Evolutionary conservation across 2,329 filamentous ascomycete genomes (phyloP).

Genomic region (Paecilomyces sp.): DNA sequence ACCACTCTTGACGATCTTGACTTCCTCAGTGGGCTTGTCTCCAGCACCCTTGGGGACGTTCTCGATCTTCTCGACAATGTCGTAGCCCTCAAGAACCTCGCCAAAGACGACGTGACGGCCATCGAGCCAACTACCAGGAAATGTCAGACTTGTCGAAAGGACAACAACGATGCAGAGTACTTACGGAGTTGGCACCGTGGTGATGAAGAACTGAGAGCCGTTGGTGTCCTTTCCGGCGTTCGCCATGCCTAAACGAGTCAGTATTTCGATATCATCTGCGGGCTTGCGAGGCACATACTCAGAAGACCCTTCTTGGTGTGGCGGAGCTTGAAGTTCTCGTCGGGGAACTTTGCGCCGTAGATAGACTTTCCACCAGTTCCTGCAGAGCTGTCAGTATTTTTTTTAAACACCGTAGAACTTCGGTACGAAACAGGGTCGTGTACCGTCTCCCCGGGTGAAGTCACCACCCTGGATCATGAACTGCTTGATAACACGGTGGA

Average conservation of each 20-base stretch:
- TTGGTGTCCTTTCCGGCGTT: slow-evolving; percentile 60
- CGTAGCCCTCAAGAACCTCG: slow-evolving; percentile 62
- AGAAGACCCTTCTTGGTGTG: slow-evolving; percentile 58
- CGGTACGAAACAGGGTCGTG: slow-evolving; percentile 4
- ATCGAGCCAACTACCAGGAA: slow-evolving; percentile 48
- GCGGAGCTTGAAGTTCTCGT: slow-evolving; percentile 67
- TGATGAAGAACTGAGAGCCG: slow-evolving; percentile 63
- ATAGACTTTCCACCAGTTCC: slow-evolving; percentile 63
- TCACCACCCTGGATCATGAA: slow-evolving; percentile 68
- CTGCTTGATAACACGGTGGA: slow-evolving; percentile 64
- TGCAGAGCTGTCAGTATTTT: slow-evolving; percentile 13
- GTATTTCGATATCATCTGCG: slow-evolving; percentile 1
- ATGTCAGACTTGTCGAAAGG: slow-evolving; percentile 3
- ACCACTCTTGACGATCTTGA: slow-evolving; percentile 61
- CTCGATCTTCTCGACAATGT: slow-evolving; percentile 59
- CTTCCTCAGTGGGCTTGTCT: slow-evolving; percentile 51
- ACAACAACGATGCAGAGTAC: slow-evolving; percentile 4
- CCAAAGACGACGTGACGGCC: slow-evolving; percentile 62
- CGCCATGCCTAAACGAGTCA: slow-evolving; percentile 49
- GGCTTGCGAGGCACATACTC: slow-evolving; percentile 36
- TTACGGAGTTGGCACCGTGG: slow-evolving; percentile 50
- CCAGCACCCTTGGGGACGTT: slow-evolving; percentile 50
- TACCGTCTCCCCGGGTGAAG: slow-evolving; percentile 56
- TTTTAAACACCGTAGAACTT: not conserved
- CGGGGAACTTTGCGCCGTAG: slow-evolving; percentile 59